Percentiles rank a stretch among this genome's conserved stretches.
These are phyloP conservation scores for Sporothrix inflata DNA, from an alignment of 2,329 filamentous ascomycete species.

Conservation along the genomic window DNA sequence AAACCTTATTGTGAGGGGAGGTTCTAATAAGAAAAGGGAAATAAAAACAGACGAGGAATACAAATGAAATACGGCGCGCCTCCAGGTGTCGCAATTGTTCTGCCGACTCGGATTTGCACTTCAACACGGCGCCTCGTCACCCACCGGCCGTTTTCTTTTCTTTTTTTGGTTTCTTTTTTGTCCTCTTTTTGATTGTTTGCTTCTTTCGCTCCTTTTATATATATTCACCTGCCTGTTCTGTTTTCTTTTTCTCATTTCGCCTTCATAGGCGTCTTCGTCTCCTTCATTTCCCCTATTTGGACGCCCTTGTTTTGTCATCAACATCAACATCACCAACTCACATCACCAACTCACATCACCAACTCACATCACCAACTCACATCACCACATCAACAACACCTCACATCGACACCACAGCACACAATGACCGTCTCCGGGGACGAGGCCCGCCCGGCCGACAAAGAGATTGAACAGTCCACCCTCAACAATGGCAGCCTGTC, in stretches of 20 bases:
- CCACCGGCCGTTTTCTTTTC: background rate
- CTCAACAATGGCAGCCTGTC: constrained; percentile 5
- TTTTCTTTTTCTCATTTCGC: background rate
- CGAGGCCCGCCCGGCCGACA: background rate
- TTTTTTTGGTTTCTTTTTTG: background rate
- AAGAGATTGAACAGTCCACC: background rate
- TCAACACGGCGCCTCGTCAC: background rate
- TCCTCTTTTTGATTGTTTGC: background rate
- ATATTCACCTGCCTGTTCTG: background rate
- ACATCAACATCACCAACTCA: background rate
- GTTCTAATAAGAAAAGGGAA: background rate
- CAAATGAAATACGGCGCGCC: background rate
- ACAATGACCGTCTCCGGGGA: background rate
- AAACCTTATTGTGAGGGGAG: constrained; percentile 7
- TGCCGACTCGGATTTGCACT: background rate
- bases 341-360: too few relatives aligned
- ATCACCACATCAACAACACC: background rate
- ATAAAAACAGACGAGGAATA: background rate
- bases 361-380: too few relatives aligned
- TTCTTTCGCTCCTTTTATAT: background rate
- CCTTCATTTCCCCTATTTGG: background rate
- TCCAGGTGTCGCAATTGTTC: constrained; percentile 1
- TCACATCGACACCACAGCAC: background rate
- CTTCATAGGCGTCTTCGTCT: background rate
- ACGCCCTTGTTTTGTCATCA: background rate